These are phyloP conservation scores for Rauvolfia tetraphylla DNA, from an alignment of 257 asterid genomes.

Conservation along the genomic window DNA sequence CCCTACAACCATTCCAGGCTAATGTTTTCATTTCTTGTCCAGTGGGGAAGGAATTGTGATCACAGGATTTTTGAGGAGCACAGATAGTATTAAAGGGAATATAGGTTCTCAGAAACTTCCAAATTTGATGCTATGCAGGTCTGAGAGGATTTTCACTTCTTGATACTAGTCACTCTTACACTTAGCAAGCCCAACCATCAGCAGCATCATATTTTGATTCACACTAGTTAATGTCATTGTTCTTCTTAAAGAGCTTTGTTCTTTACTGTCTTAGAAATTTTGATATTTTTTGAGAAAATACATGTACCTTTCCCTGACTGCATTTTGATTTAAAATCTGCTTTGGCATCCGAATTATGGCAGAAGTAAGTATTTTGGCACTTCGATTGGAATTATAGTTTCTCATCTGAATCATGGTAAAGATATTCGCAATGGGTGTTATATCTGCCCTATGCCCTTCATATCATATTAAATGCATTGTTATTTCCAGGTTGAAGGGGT, in stretches of 20 bases:
- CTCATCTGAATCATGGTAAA: neutral
- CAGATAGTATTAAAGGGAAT: neutral
- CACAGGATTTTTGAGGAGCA: neutral
- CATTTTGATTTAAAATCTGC: too few species aligned
- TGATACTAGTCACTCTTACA: neutral
- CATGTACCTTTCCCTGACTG: neutral
- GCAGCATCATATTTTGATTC: neutral
- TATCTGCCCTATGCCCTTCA: neutral
- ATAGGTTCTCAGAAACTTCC: neutral
- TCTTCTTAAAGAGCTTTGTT: too few species aligned
- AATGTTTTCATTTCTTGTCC: neutral
- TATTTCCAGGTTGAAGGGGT: constrained; percentile 82
- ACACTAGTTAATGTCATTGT: neutral
- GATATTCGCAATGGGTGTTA: neutral
- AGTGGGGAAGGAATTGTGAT: neutral
- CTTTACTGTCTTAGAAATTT: neutral
- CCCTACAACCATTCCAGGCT: neutral
- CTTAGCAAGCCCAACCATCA: neutral
- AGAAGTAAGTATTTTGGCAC: neutral
- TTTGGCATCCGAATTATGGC: too few species aligned
- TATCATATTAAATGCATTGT: neutral
- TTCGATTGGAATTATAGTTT: neutral
- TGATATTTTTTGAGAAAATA: neutral
- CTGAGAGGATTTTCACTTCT: neutral
- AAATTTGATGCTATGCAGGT: neutral